phyloP scores from a whole-genome alignment of 331 rosid genomes.

The Rosa hybrid region DNA sequence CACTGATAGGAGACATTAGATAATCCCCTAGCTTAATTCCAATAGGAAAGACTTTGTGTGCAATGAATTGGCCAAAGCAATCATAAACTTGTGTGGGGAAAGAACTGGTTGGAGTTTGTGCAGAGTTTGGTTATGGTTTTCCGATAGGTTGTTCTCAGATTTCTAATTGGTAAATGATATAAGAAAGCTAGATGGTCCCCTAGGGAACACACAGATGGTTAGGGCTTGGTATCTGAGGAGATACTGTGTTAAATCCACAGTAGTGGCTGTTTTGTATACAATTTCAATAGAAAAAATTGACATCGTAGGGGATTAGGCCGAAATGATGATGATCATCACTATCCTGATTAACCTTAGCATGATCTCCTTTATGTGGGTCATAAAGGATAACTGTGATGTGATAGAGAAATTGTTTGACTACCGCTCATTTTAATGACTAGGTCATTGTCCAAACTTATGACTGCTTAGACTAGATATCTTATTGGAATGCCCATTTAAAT shows the following conservation, averaged over 20 bases:
- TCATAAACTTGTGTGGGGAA: not conserved
- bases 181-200: not conserved
- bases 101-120: not conserved
- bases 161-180: not conserved
- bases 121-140: not conserved
- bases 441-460: not conserved
- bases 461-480: not conserved
- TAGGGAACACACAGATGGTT: not conserved
- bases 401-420: not conserved
- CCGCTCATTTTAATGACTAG: not conserved
- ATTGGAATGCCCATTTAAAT: not conserved
- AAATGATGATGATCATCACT: not conserved
- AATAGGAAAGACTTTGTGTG: not conserved
- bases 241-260: not conserved
- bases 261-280: not conserved
- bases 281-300: not conserved
- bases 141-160: not conserved
- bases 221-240: constrained; percentile 1
- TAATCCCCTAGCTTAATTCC: not conserved
- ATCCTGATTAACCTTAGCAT: not conserved
- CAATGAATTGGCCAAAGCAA: not conserved
- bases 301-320: not conserved
- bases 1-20: not conserved
- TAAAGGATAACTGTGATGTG: not conserved
- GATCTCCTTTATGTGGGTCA: not conserved